Evolutionary conservation across 2,329 filamentous ascomycete species (phyloP), one percentile per base, ranked within the genome.

Genomic region (Rhynchosporium secalis): DNA sequence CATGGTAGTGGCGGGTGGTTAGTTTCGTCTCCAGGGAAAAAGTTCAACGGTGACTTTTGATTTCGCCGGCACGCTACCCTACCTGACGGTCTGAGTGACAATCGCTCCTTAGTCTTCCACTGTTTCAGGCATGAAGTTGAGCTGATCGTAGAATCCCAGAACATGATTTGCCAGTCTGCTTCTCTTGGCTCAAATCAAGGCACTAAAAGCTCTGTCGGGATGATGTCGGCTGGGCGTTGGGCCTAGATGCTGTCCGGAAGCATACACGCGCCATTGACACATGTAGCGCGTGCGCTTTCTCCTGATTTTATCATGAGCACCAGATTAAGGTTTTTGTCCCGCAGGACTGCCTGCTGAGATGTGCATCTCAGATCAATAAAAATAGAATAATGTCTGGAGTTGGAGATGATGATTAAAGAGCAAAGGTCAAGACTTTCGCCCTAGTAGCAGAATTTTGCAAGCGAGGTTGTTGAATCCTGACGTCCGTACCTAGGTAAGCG

Each of bases 161-260:
- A 36, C 56, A 48, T 65, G 55, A 65, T 65, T 65, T 63, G 64
- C 60, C 58, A 48, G 29, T 47, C 36, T 55, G 46, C 28, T 43
- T 41, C 36, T 41, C 41, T 58, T 58, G 28, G 38, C 38, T 28
- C 58, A 51, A 45, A 43, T 54, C 9, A 12, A 41, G 20, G 13
- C 31, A 41, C 26, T 47, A 61, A 31, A 61, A 31, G 51, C 58
- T 51, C 12, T 28, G 40, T 20, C 51, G 51, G 51, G 51, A 54
- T 28, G 36, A 54, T 54, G 33, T 54, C 51, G 33, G 51, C 7
- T 26, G 51, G n/a, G n/a, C 3, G 33, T 10, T 36, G 29, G 33
- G 33, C 15, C 43, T n/a, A 52, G 31, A 26, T 41, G 33, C 36
- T 33, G 20, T 13, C n/a, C 51, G 51, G 51, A 54, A 54, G 51